Evolutionary conservation across 1,284 basidiomycete species (phyloP), one percentile per base, ranked within the genome.

Genomic region (Sporisorium exsertum): DNA sequence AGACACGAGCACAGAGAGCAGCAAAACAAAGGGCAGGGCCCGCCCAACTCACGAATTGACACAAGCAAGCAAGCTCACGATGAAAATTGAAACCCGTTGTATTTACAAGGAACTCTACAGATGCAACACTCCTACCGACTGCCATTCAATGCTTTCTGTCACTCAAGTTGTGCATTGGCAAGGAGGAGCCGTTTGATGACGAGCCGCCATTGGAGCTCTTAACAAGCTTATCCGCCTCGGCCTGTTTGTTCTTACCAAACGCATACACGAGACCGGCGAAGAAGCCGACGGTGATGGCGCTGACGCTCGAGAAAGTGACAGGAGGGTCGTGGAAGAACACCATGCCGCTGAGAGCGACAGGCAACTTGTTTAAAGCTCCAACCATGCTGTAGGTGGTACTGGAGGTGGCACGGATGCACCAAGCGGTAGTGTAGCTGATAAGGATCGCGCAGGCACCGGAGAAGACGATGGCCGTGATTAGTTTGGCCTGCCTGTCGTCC

Each of bases 311-410:
- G 71, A 92, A 86, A 6, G 93, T 96, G 40, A 94, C 92, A 12
- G 78, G 68, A 13, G 72, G 70, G 86, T 99, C 95, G 45, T 94
- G 94, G 85, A 87, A 87, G 79, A 87, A 87, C 66, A 86, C 72
- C 77, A 83, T 79, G 12, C 79, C 79, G 50, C 81, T 83, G 26
- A 84, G 58, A 2, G 97, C 97, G 40, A 99, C 93, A 20, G 97
- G 97, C 16, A 99, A 89, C 88, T 99, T 99, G 89, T 99, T 99
- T 79, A 99, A 87, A 0, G 97, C 97, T 9, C 97, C 97, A 57
- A 98, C 95, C 97, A 99, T 99, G 79, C 93, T 95, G 85, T 98
- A 99, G 9, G 97, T 99, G 47, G 97, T 99, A 78, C 95, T 97
- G 73, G 93, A 95, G 29, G 96, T 98, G 27, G 92, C 92, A 51